Evolutionary conservation across 257 asterid species (phyloP), one percentile per base, ranked within the genome.

Genomic region (Datura wrightii): DNA sequence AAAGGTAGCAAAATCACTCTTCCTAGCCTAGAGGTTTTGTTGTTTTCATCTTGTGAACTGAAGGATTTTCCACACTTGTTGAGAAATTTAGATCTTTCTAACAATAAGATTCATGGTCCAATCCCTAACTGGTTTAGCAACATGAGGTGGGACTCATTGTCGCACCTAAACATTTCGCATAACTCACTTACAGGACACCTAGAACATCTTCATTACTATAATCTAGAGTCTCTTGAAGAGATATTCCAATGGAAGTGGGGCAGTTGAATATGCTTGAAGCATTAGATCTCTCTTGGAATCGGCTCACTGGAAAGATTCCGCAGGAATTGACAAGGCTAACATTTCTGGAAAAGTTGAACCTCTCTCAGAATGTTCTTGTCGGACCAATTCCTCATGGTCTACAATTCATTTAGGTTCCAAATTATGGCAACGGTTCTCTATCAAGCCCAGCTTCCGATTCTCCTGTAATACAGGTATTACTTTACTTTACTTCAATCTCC

Each of bases 91-190:
- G 54, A 82, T 14, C 72, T 86, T 10, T 85, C 84, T 14, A 53
- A 78, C 70, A 80, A 69, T 46, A 1, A 39, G 8, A 63, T 85
- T 16, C 39, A 1, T 4, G 71, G 86, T 2, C 16, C 16, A 36
- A 42, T 83, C 6, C 88, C 86, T 8, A 53, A 42, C 5, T 66
- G 84, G 88, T n/a, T 79, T 24, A 24, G 69, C 56, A 7, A 15
- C 59, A 19, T 19, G 15, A 52, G 16, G n/a, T 74, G 80, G 59
- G 59, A 74, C 48, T 0, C 37, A 1, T 10, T 86, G 7, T 0
- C 0, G 0, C 11, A 3, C n/a, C 46, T 85, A 1, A 62, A 85
- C 18, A 69, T 85, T 19, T 71, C 85, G 3, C 70, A 82, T 24
- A 85, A 82, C n/a, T 59, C 15, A 9, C 19, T 85, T 18, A 60